A percentile compares a stretch with the other conserved stretches of the same genome.
phyloP scores from a whole-genome alignment of 768 basidiomycete genomes.

The Paxillus ammoniavirescens region DNA sequence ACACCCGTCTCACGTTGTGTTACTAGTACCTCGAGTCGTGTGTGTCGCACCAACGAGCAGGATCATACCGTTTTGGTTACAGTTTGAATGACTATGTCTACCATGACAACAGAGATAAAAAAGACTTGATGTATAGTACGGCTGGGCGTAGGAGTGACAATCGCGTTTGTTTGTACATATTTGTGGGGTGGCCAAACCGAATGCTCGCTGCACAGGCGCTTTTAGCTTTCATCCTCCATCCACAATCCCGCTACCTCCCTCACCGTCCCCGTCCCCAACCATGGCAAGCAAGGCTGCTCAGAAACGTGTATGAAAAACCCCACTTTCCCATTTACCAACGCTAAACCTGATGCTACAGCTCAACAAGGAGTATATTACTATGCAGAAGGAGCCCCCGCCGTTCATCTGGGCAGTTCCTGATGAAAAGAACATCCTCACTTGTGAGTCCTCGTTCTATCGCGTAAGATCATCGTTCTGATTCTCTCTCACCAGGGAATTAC shows the following conservation, averaged over 20 bases:
- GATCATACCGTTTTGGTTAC: too few species aligned
- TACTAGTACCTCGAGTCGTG: too few species aligned
- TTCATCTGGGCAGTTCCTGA: conserved; percentile 95
- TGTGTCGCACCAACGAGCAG: too few species aligned
- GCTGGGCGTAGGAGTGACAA: not conserved
- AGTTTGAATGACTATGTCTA: too few species aligned
- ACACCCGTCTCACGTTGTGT: too few species aligned
- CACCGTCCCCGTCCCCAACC: conserved; percentile 3
- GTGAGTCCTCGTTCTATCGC: conserved; percentile 47
- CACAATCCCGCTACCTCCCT: conserved; percentile 8
- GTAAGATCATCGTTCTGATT: conserved; percentile 10
- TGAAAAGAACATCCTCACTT: conserved; percentile 96
- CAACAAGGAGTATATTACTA: conserved; percentile 83
- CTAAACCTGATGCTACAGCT: conserved; percentile 44
- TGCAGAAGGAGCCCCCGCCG: conserved; percentile 93
- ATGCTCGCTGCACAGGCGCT: conserved; percentile 25
- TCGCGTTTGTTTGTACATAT: conserved; percentile 16
- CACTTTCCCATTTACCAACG: conserved; percentile 7
- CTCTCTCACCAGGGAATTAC: conserved; percentile 75
- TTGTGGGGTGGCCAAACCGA: conserved; percentile 26
- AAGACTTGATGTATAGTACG: too few species aligned
- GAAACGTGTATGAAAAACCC: conserved; percentile 60
- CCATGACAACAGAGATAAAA: conserved; percentile 11
- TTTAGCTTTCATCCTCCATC: conserved; percentile 22
- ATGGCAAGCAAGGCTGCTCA: conserved; percentile 89